Evolutionary conservation across 208 protist species (phyloP).

Genomic region (Leishmania guyanensis): DNA sequence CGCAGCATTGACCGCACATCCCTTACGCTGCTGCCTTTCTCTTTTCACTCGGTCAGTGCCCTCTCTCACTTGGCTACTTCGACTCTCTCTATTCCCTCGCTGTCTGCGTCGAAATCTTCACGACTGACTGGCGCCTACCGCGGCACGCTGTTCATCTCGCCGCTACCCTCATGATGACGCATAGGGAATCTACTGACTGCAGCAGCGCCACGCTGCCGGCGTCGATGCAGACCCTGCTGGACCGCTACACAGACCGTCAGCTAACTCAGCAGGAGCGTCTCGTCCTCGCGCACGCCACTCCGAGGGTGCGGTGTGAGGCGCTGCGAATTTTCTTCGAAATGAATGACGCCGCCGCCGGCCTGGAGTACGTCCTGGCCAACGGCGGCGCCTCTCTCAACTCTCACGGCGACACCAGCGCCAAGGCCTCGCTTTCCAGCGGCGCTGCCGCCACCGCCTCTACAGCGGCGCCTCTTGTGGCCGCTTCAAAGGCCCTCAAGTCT

Average conservation of each 20-base stretch:
- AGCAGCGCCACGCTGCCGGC: conserved; percentile 40
- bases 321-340: conserved; percentile 70
- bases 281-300: conserved; percentile 31
- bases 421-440: neutral
- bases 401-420: conserved; percentile 11
- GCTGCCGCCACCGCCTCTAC: neutral
- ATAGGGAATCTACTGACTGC: neutral
- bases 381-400: neutral
- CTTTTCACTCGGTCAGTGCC: neutral
- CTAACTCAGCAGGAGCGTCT: conserved; percentile 39
- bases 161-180: neutral
- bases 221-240: conserved; percentile 63
- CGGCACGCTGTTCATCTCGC: neutral
- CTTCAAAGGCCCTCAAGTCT: neutral
- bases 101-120: neutral
- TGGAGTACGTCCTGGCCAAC: conserved; percentile 49
- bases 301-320: conserved; percentile 53
- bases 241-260: conserved; percentile 35
- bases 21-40: neutral
- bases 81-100: neutral
- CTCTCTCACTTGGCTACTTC: too few species aligned
- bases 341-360: conserved; percentile 34
- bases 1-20: neutral
- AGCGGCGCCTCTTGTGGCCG: neutral
- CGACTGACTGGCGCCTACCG: neutral